Evolutionary conservation across 164 flowering plant species (phyloP).

Genomic region (Platanus orientalis): DNA sequence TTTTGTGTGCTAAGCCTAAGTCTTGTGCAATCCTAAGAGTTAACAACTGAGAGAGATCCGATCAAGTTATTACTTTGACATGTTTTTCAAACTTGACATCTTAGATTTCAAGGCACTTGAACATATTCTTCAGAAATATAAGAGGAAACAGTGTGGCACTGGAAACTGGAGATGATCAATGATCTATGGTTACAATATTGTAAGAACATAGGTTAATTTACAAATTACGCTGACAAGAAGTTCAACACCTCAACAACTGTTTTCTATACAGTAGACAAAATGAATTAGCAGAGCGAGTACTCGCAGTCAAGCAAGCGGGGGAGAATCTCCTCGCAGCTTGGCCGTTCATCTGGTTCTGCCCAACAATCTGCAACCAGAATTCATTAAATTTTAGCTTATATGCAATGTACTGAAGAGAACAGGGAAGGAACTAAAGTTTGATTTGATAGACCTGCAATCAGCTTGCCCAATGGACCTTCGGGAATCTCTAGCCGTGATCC

Average conservation of each 20-base stretch:
- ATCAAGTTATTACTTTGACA: too few species aligned
- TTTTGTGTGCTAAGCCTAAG: too few species aligned
- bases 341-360: conserved; percentile 79
- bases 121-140: background rate
- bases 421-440: background rate
- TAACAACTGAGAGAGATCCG: too few species aligned
- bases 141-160: background rate
- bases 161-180: background rate
- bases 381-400: background rate
- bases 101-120: background rate
- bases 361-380: conserved; percentile 72
- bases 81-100: background rate
- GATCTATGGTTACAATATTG: background rate
- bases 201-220: background rate
- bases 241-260: background rate
- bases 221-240: background rate
- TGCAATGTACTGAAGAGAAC: background rate
- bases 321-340: conserved; percentile 80
- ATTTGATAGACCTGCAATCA: conserved; percentile 62
- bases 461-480: conserved; percentile 85
- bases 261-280: background rate
- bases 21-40: too few species aligned
- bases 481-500: conserved; percentile 81
- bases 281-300: conserved; percentile 41
- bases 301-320: conserved; percentile 80